phyloP scores from a whole-genome alignment of 257 asterid species.

The Solanum appendiculatum region DNA sequence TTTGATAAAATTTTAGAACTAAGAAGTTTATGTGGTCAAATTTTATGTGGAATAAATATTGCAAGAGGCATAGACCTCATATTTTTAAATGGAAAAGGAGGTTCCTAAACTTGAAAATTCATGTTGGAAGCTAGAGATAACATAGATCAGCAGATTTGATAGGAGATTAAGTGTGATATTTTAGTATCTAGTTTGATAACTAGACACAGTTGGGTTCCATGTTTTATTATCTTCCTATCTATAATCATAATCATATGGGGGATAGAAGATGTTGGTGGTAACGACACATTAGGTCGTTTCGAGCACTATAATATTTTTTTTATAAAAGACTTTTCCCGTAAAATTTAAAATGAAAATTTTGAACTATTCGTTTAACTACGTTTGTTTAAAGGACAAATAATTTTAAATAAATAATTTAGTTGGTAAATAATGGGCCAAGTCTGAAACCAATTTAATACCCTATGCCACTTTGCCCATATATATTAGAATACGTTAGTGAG shows the following conservation, averaged over 20 bases:
- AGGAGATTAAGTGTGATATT: background rate
- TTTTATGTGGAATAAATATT: background rate
- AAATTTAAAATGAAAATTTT: background rate
- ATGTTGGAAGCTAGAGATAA: background rate
- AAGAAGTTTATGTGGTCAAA: background rate
- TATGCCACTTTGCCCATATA: background rate
- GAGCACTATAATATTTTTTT: no score
- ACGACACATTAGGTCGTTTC: background rate
- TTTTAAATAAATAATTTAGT: no score
- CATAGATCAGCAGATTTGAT: background rate
- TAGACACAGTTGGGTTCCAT: background rate
- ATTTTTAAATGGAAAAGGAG: background rate
- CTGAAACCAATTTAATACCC: background rate
- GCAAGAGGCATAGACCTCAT: background rate
- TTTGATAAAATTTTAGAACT: background rate
- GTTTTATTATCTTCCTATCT: background rate
- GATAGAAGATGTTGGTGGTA: background rate
- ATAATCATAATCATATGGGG: background rate
- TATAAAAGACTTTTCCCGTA: rapidly evolving
- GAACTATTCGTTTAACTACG: background rate
- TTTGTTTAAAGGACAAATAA: background rate
- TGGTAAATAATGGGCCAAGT: background rate
- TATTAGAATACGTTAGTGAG: background rate
- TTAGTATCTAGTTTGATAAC: no score
- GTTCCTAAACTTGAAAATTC: background rate